A percentile compares a stretch with the other conserved stretches of the same genome.
phyloP scores from a whole-genome alignment of 2,329 filamentous ascomycete genomes.

The Stylonectria norvegica region DNA sequence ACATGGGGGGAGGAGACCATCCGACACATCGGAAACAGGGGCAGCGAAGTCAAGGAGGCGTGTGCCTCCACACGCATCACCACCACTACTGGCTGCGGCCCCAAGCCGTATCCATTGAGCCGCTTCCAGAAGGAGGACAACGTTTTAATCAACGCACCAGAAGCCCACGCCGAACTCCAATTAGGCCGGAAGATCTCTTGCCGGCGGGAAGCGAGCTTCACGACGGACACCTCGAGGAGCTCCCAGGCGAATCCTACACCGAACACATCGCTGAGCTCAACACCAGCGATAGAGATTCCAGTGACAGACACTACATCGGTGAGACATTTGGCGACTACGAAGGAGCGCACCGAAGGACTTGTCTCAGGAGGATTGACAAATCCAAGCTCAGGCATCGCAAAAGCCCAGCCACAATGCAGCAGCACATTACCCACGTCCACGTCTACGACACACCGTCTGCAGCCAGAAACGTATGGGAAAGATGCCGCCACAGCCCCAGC shows the following conservation, averaged over 20 bases:
- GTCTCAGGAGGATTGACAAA: slow-evolving; percentile 5
- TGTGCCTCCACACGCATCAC: slow-evolving; percentile 58
- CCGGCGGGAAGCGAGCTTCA: slow-evolving; percentile 15
- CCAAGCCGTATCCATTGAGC: slow-evolving; percentile 18
- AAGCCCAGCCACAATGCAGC: slow-evolving; percentile 14
- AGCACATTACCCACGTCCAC: slow-evolving; percentile 28
- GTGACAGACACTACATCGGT: slow-evolving; percentile 31
- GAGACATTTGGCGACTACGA: slow-evolving; percentile 11
- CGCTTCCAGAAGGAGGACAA: slow-evolving; percentile 2
- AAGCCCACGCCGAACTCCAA: slow-evolving; percentile 11
- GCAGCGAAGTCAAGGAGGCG: slow-evolving; percentile 19
- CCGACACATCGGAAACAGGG: slow-evolving; percentile 20
- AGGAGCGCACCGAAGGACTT: slow-evolving; percentile 11
- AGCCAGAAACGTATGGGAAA: background rate
- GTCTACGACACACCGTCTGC: slow-evolving; percentile 12
- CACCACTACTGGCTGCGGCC: slow-evolving; percentile 58
- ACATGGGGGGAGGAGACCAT: slow-evolving; percentile 22
- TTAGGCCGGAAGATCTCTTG: slow-evolving; percentile 21
- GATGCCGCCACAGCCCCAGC: background rate
- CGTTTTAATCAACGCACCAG: slow-evolving; percentile 1
- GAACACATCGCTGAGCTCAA: slow-evolving; percentile 28
- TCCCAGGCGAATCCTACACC: slow-evolving; percentile 18
- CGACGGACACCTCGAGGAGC: slow-evolving; percentile 11
- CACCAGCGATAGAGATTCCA: slow-evolving; percentile 15
- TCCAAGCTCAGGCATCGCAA: background rate